These are phyloP conservation scores for Populus tremula DNA, from an alignment of 345 rosid species.

Conservation along the genomic window DNA sequence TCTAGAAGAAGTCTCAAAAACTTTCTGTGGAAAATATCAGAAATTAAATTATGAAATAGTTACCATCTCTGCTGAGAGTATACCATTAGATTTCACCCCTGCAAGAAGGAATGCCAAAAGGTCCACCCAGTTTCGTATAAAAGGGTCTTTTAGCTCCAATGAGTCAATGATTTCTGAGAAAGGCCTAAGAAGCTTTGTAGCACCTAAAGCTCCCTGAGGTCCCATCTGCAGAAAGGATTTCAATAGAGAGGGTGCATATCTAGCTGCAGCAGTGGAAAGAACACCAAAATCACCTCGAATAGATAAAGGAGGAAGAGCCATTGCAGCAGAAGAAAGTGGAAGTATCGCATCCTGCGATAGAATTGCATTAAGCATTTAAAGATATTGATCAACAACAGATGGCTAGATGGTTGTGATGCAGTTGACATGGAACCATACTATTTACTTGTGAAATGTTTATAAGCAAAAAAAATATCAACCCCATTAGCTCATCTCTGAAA, in stretches of 20 bases:
- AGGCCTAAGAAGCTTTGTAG: slow-evolving; percentile 83
- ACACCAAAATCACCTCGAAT: slow-evolving; percentile 83
- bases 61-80: slow-evolving; percentile 99
- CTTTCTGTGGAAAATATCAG: background rate
- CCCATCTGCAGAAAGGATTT: slow-evolving; percentile 81
- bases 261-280: slow-evolving; percentile 78
- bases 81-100: slow-evolving; percentile 93
- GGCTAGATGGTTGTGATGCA: no score
- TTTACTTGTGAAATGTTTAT: no score
- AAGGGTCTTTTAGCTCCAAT: slow-evolving; percentile 70
- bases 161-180: slow-evolving; percentile 84
- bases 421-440: no score
- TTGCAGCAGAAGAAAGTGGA: slow-evolving; percentile 82
- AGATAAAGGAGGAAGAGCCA: slow-evolving; percentile 90
- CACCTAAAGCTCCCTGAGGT: slow-evolving; percentile 76
- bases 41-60: slow-evolving; percentile 27
- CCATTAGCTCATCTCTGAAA: no score
- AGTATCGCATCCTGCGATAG: slow-evolving; percentile 77
- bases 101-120: slow-evolving; percentile 94
- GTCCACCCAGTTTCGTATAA: slow-evolving; percentile 87
- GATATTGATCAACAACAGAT: background rate
- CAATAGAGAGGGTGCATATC: slow-evolving; percentile 85
- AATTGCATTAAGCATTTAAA: slow-evolving; percentile 12
- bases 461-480: no score
- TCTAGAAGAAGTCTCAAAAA: background rate